Base-by-base conservation (phyloP, 495 filamentous ascomycete species). In the Oidiodendron maius region DNA sequence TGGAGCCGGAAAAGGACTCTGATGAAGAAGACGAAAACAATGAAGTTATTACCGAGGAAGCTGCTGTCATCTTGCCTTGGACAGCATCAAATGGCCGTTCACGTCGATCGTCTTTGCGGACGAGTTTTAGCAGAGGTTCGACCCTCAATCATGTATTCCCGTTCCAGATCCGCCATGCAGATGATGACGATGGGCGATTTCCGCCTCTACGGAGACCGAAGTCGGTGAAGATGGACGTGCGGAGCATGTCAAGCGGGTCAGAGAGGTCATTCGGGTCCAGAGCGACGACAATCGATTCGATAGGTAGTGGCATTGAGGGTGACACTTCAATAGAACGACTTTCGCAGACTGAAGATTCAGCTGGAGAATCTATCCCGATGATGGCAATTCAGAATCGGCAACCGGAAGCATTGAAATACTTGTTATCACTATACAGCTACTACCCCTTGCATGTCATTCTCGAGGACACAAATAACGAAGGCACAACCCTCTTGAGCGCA, bases 351-450 rank as follows among this genome's bases (percentile, higher is more conserved):
- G 86, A 93, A 56, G 83, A 90, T 56, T 71, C 77, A 16, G 75
- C 80, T 22, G 91, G 93, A 2, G 84, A 95, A 58, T 95, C 91
- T 4, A 77, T 96, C 16, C 76, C 81, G 13, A 99, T 97, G 94
- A 97, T 99, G 90, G 89, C 91, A 6, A 77, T 96, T 25, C 89
- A 96, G 57, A 77, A 82, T 45, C 74, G 79, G 22, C 84, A 84
- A 46, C 67, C 74, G 6, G 77, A 84, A 36, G 80, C 79, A 23
- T 61, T 99, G 20, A 76, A 68, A 22, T 96, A 95, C 63, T 72
- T 99, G 3, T 66, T 99, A 8, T 82, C 77, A 22, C 65, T 96
- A 10, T 69, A 76, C 32, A 76, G 88, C 43, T 87, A 86, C 60
- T 95, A 82, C 61, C 74, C 89, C 0, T 55, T 77, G 3, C 68